Evolutionary conservation across 495 filamentous ascomycete genomes (phyloP).

Genomic region (Cercophora scortea): DNA sequence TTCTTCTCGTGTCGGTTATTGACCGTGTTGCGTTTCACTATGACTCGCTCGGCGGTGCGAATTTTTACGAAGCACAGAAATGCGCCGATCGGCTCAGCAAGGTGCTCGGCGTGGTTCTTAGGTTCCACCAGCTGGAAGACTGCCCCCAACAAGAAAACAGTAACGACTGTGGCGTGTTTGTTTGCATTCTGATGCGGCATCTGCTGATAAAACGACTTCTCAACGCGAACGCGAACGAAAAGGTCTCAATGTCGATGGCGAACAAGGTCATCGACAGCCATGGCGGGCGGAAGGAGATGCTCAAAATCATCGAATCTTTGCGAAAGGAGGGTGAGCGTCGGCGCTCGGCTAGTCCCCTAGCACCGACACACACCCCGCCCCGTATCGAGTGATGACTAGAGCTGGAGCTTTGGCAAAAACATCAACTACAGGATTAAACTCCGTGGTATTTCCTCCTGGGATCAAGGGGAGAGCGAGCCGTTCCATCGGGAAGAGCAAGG

Average conservation of each 20-base stretch:
- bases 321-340: slow-evolving; percentile 76
- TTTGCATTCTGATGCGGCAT: slow-evolving; percentile 88
- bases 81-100: slow-evolving; percentile 59
- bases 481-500: too few relatives aligned
- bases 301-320: slow-evolving; percentile 73
- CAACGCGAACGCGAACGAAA: slow-evolving; percentile 62
- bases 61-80: slow-evolving; percentile 60
- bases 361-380: slow-evolving; percentile 25
- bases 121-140: slow-evolving; percentile 72
- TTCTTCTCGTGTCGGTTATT: slow-evolving; percentile 80
- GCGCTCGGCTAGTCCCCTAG: slow-evolving; percentile 29
- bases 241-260: slow-evolving; percentile 88
- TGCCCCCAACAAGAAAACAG: slow-evolving; percentile 87
- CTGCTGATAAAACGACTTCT: slow-evolving; percentile 78
- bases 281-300: slow-evolving; percentile 76
- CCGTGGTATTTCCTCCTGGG: too few relatives aligned
- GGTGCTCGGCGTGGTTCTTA: slow-evolving; percentile 56
- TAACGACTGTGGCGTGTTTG: slow-evolving; percentile 92
- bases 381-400: slow-evolving; percentile 21
- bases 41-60: slow-evolving; percentile 75
- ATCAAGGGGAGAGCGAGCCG: too few relatives aligned
- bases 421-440: too few relatives aligned
- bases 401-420: too few relatives aligned
- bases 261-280: slow-evolving; percentile 69
- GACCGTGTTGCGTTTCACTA: slow-evolving; percentile 96